phyloP scores from a whole-genome alignment of 371 early-diverging fungal genomes.

The Mycotypha africana region DNA sequence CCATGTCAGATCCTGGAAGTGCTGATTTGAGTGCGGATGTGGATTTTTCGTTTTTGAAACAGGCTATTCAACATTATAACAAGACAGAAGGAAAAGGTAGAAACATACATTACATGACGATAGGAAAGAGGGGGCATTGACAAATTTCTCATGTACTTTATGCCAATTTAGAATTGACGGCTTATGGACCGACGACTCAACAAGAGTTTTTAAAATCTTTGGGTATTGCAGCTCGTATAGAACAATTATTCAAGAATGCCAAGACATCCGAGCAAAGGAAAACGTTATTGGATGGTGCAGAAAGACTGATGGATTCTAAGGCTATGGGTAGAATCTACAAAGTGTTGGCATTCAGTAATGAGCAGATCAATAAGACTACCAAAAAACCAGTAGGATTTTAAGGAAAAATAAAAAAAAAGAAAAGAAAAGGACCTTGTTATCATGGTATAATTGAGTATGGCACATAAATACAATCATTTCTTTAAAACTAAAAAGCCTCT shows the following conservation, averaged over 20 bases:
- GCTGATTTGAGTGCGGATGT: conserved; percentile 93
- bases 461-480: too few relatives aligned
- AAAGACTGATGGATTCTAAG: conserved; percentile 68
- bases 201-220: conserved; percentile 72
- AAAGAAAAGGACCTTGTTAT: too few relatives aligned
- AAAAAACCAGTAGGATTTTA: too few relatives aligned
- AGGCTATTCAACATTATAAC: conserved; percentile 52
- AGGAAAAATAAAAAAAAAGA: too few relatives aligned
- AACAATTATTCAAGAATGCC: conserved; percentile 64
- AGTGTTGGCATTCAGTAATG: conserved; percentile 62
- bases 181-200: conserved; percentile 83
- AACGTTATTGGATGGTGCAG: conserved; percentile 62
- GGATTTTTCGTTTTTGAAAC: conserved; percentile 76
- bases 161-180: conserved; percentile 23
- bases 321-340: conserved; percentile 82
- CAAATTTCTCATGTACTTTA: too few relatives aligned
- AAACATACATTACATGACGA: too few relatives aligned
- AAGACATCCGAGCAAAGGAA: conserved; percentile 43
- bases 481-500: too few relatives aligned
- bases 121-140: too few relatives aligned
- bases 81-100: too few relatives aligned
- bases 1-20: conserved; percentile 76
- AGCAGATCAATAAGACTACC: background rate
- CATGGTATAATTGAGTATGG: too few relatives aligned
- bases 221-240: conserved; percentile 78